Evolutionary conservation across 306 rosid genomes (phyloP).

Genomic region (Citrullus mucosospermus): DNA sequence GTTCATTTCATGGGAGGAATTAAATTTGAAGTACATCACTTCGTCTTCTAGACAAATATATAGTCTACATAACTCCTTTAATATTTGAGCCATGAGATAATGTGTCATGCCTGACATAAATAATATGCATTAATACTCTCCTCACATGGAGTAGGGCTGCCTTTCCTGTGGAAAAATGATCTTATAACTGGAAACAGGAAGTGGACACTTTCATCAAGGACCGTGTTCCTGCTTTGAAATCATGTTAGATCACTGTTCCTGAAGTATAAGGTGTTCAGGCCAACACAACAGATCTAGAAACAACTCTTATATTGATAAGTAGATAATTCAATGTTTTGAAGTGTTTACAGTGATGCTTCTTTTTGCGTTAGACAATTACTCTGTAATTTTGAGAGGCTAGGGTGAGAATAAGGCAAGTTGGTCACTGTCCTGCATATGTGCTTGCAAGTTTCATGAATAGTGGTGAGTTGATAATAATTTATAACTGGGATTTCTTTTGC

Average conservation of each 20-base stretch:
- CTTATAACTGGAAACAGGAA: background rate
- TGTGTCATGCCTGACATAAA: background rate
- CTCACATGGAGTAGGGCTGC: background rate
- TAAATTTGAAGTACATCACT: background rate
- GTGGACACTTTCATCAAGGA: background rate
- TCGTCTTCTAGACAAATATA: background rate
- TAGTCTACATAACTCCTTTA: background rate
- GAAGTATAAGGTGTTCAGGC: background rate
- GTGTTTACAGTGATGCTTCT: background rate
- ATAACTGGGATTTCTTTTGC: constrained; percentile 12
- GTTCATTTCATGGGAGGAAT: background rate
- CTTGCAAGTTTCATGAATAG: background rate
- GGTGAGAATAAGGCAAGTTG: background rate
- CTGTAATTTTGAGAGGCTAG: background rate
- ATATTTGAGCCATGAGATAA: background rate
- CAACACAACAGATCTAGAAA: background rate
- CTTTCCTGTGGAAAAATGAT: background rate
- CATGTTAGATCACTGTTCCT: background rate
- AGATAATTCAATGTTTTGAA: background rate
- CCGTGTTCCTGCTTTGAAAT: background rate
- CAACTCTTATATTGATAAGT: background rate
- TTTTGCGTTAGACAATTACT: background rate
- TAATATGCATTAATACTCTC: background rate
- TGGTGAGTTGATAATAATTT: background rate
- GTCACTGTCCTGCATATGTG: background rate